phyloP scores from a whole-genome alignment of 345 rosid species.

The Syzygium aqueum region DNA sequence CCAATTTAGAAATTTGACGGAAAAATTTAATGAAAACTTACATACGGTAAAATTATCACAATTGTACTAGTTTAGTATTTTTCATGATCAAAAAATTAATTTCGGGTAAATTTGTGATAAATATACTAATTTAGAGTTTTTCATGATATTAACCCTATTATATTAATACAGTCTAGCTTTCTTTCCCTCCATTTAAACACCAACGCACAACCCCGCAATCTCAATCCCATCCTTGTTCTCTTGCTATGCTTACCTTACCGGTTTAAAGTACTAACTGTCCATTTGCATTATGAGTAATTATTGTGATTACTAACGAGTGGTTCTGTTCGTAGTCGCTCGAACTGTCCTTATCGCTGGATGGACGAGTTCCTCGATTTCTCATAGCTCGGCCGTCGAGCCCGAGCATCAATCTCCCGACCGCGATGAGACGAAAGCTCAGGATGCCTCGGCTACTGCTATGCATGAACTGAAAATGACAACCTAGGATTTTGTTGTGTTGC shows the following conservation, averaged over 20 bases:
- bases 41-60: too few relatives aligned
- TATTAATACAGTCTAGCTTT: background rate
- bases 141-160: too few relatives aligned
- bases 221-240: background rate
- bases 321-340: background rate
- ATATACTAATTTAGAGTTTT: too few relatives aligned
- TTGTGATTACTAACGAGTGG: background rate
- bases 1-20: too few relatives aligned
- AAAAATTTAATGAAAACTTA: too few relatives aligned
- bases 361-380: background rate
- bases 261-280: background rate
- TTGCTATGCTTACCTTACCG: background rate
- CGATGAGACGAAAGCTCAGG: background rate
- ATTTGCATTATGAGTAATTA: background rate
- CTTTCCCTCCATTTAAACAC: background rate
- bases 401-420: background rate
- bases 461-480: background rate
- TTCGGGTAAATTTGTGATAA: too few relatives aligned
- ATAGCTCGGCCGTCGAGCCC: background rate
- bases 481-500: background rate
- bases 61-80: too few relatives aligned
- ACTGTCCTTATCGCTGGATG: background rate
- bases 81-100: too few relatives aligned
- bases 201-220: background rate
- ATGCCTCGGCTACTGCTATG: background rate